These are phyloP conservation scores for Saccharomycopsis hybrid DNA, from an alignment of 1,139 yeast species.

Conservation along the genomic window DNA sequence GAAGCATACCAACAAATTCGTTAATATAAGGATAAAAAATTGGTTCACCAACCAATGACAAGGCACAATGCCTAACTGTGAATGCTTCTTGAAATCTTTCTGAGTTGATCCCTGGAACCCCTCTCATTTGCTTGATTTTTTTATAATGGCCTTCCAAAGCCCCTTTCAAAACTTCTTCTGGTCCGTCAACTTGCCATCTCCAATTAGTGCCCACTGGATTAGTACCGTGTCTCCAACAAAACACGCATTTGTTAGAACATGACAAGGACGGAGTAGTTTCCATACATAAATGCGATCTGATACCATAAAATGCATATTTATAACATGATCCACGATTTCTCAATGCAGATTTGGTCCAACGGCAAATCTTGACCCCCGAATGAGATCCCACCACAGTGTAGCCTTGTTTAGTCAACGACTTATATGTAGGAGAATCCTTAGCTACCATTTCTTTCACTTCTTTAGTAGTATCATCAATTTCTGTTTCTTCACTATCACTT, in stretches of 20 bases:
- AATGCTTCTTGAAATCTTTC: conserved; percentile 90
- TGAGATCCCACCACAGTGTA: conserved; percentile 91
- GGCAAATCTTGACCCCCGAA: conserved; percentile 90
- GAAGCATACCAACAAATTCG: conserved; percentile 74
- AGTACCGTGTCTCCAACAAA: conserved; percentile 97
- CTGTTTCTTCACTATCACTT: conserved; percentile 20
- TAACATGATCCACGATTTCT: conserved; percentile 94
- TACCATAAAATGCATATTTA: conserved; percentile 88
- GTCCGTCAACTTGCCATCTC: conserved; percentile 94
- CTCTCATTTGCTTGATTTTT: conserved; percentile 89
- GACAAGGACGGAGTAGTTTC: conserved; percentile 92
- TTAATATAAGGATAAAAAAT: conserved; percentile 88
- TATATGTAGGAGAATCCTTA: conserved; percentile 80
- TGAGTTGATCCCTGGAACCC: conserved; percentile 90
- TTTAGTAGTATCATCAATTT: too few species aligned
- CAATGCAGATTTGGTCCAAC: conserved; percentile 94
- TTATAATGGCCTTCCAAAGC: conserved; percentile 86
- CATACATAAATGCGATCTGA: conserved; percentile 87
- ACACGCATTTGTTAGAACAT: conserved; percentile 91
- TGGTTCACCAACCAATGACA: conserved; percentile 91
- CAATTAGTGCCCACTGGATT: conserved; percentile 95
- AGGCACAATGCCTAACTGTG: conserved; percentile 82
- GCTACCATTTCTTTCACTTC: conserved; percentile 83
- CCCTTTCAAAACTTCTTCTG: conserved; percentile 76
- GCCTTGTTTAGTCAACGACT: conserved; percentile 86